A percentile compares a stretch with the other conserved stretches of the same genome.
Evolutionary conservation across 768 basidiomycete species (phyloP).

Genomic region (Boletus rubescentipes): DNA sequence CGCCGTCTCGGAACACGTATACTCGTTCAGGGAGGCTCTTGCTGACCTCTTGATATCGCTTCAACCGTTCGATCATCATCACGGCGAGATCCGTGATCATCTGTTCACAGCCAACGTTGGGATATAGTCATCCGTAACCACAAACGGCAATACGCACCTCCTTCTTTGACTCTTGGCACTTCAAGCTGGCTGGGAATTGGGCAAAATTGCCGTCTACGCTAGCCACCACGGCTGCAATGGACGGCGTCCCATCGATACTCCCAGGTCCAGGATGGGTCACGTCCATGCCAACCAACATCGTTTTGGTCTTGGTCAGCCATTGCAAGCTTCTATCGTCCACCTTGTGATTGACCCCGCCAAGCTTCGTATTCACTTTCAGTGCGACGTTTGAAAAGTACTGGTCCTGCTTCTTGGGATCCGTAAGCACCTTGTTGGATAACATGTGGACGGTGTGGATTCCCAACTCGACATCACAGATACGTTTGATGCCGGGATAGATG

Average conservation of each 20-base stretch:
- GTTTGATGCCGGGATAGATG: constrained; percentile 83
- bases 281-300: constrained; percentile 86
- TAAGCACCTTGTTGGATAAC: constrained; percentile 60
- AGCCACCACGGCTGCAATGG: constrained; percentile 81
- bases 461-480: constrained; percentile 68
- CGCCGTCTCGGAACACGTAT: constrained; percentile 77
- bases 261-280: constrained; percentile 77
- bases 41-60: constrained; percentile 54
- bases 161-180: constrained; percentile 51
- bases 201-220: constrained; percentile 68
- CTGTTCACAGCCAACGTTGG: constrained; percentile 35
- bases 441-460: constrained; percentile 78
- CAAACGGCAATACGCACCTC: constrained; percentile 20
- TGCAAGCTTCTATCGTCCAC: constrained; percentile 53
- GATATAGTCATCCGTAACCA: neutral
- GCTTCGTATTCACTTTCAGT: constrained; percentile 79
- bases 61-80: constrained; percentile 74
- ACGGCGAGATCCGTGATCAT: constrained; percentile 64
- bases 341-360: constrained; percentile 81
- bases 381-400: constrained; percentile 84
- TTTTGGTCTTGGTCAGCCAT: constrained; percentile 66
- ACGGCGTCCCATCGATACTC: constrained; percentile 70
- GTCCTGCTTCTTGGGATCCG: constrained; percentile 56
- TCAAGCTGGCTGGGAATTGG: constrained; percentile 74
- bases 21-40: constrained; percentile 63